A percentile compares a stretch with the other conserved stretches of the same genome.
phyloP scores from a whole-genome alignment of 2,329 filamentous ascomycete genomes.

The Verticillium isaacii region DNA sequence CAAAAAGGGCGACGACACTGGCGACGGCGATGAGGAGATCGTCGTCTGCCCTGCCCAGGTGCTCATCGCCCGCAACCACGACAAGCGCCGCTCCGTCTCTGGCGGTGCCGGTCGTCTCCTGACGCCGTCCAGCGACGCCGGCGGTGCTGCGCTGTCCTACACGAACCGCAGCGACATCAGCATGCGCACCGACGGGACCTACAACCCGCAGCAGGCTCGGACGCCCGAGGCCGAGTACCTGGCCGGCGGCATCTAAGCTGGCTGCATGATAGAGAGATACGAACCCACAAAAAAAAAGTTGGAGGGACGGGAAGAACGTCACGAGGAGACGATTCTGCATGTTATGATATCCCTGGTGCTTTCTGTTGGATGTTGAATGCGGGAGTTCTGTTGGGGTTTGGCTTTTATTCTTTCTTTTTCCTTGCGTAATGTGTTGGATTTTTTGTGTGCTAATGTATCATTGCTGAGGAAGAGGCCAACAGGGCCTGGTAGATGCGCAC shows the following conservation, averaged over 20 bases:
- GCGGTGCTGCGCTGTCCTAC: conserved; percentile 34
- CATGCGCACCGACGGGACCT: conserved; percentile 20
- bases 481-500: conserved; percentile 7
- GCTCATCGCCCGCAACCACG: conserved; percentile 59
- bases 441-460: neutral
- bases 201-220: conserved; percentile 2
- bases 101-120: conserved; percentile 25
- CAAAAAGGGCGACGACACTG: conserved; percentile 87
- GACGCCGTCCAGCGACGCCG: conserved; percentile 48
- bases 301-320: neutral
- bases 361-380: conserved; percentile 4
- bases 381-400: neutral
- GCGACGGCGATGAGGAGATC: conserved; percentile 86
- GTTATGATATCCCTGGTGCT: neutral
- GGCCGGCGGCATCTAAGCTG: conserved; percentile 23
- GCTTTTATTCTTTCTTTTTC: neutral
- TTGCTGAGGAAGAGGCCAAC: neutral
- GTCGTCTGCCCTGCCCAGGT: conserved; percentile 96
- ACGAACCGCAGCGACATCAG: conserved; percentile 28
- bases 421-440: neutral
- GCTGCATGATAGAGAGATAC: neutral
- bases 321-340: conserved; percentile 1
- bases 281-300: neutral
- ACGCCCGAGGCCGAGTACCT: conserved; percentile 23
- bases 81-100: conserved; percentile 23